These are phyloP conservation scores for Pilobolus umbonatus DNA, from an alignment of 192 early-diverging fungal species.

Conservation along the genomic window DNA sequence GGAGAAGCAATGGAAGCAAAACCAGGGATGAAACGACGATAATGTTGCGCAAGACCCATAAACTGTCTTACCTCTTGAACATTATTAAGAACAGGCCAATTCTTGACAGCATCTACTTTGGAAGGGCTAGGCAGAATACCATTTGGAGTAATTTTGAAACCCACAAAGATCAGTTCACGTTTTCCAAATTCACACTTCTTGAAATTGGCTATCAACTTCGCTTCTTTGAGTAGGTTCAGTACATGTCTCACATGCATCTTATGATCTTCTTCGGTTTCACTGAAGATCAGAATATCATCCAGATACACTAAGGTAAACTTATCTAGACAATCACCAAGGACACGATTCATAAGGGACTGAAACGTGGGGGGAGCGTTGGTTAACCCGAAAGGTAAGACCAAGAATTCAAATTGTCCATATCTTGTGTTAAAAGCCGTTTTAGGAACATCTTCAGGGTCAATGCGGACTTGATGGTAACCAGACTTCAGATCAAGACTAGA, in stretches of 20 bases:
- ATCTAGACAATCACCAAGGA: constrained; percentile 35
- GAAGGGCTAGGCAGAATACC: constrained; percentile 17
- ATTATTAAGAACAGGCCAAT: constrained; percentile 14
- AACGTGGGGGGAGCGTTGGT: constrained; percentile 56
- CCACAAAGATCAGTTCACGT: constrained; percentile 20
- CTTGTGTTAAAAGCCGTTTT: constrained; percentile 40
- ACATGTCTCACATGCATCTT: constrained; percentile 12
- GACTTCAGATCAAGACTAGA: constrained; percentile 20
- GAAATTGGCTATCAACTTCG: neutral
- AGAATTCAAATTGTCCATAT: constrained; percentile 42
- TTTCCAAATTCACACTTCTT: constrained; percentile 5
- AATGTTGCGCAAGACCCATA: constrained; percentile 24
- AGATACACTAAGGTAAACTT: constrained; percentile 34
- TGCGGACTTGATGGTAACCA: constrained; percentile 32
- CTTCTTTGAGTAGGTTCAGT: constrained; percentile 17
- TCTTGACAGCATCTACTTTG: constrained; percentile 18
- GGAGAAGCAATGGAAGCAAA: constrained; percentile 20
- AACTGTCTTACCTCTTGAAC: constrained; percentile 17
- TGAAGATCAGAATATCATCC: constrained; percentile 38
- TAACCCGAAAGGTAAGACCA: constrained; percentile 57
- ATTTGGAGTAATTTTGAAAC: constrained; percentile 17
- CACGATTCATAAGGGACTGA: constrained; percentile 40
- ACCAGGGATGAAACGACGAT: constrained; percentile 16
- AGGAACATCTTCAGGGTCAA: constrained; percentile 13
- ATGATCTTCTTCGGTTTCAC: constrained; percentile 24